phyloP scores from a whole-genome alignment of 75 land plant genomes.

The Pseudotsuga menziesii region DNA sequence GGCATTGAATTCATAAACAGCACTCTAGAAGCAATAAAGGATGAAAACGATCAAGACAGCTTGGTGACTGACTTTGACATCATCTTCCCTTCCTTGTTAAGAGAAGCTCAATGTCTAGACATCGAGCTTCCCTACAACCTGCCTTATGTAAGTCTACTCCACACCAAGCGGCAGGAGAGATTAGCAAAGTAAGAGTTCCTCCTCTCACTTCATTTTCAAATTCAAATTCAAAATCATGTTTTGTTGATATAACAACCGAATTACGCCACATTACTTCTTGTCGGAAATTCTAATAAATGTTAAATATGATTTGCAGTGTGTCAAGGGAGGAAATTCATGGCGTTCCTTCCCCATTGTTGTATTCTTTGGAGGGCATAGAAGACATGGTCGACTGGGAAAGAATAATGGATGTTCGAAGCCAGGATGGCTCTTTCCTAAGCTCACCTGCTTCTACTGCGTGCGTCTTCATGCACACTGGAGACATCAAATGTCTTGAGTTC shows the following conservation, averaged over 20 bases:
- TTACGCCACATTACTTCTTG: too few species aligned
- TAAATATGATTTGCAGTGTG: neutral
- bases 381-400: constrained; percentile 16
- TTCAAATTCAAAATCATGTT: too few species aligned
- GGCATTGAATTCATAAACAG: neutral
- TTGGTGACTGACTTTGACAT: neutral
- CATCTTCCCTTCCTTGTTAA: neutral
- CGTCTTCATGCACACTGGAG: constrained; percentile 14
- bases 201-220: too few species aligned
- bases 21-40: neutral
- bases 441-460: constrained; percentile 18
- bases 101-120: neutral
- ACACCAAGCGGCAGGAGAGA: neutral
- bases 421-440: constrained; percentile 18
- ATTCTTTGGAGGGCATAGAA: constrained; percentile 13
- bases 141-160: neutral
- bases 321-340: constrained; percentile 17
- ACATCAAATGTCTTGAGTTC: constrained; percentile 16
- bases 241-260: too few species aligned
- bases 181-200: neutral
- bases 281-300: too few species aligned
- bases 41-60: neutral
- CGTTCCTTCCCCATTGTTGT: constrained; percentile 12
- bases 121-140: neutral
- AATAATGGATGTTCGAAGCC: constrained; percentile 9